Conservation (phyloP, 2,329 filamentous ascomycete genomes). For the Trichoderma sp. region DNA sequence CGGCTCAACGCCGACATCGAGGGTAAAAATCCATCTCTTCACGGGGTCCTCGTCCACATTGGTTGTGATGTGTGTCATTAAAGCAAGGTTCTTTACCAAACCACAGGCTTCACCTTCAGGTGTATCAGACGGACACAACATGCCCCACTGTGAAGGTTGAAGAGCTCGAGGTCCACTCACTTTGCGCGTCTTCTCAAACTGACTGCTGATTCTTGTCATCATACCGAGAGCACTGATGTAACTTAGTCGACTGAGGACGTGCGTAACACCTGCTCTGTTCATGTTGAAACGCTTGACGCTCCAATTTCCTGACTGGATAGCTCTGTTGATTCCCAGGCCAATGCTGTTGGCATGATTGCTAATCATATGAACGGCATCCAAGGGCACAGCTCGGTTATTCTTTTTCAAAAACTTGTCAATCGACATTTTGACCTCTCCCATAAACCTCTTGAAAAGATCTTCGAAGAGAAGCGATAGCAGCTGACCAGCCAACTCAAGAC, state of each 20-base stretch:
- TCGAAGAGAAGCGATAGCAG: conserved; percentile 93
- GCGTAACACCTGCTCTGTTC: conserved; percentile 95
- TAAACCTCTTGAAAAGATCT: conserved; percentile 96
- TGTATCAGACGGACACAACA: conserved; percentile 96
- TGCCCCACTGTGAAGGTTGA: conserved; percentile 96
- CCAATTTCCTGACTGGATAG: conserved; percentile 98
- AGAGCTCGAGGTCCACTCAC: conserved; percentile 93
- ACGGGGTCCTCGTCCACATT: conserved; percentile 93
- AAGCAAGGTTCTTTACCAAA: conserved; percentile 93
- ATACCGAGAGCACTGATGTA: conserved; percentile 97
- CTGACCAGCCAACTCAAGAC: conserved; percentile 91
- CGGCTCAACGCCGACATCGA: conserved; percentile 82
- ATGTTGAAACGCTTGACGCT: conserved; percentile 97
- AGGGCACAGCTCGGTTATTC: conserved; percentile 82
- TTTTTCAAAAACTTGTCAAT: conserved; percentile 97
- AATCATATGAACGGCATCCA: conserved; percentile 85
- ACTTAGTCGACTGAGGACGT: conserved; percentile 91
- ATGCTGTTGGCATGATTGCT: conserved; percentile 85
- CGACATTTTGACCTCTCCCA: conserved; percentile 83
- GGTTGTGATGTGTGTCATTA: conserved; percentile 99
- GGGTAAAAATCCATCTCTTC: conserved; percentile 79
- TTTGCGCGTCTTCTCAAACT: conserved; percentile 98
- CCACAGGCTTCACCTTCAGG: conserved; percentile 98
- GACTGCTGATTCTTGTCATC: conserved; percentile 98
- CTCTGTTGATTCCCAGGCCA: conserved; percentile 89